Evolutionary conservation across 352 stramenopile genomes (phyloP).

Genomic region (Phytophthora macrochlamydospora): DNA sequence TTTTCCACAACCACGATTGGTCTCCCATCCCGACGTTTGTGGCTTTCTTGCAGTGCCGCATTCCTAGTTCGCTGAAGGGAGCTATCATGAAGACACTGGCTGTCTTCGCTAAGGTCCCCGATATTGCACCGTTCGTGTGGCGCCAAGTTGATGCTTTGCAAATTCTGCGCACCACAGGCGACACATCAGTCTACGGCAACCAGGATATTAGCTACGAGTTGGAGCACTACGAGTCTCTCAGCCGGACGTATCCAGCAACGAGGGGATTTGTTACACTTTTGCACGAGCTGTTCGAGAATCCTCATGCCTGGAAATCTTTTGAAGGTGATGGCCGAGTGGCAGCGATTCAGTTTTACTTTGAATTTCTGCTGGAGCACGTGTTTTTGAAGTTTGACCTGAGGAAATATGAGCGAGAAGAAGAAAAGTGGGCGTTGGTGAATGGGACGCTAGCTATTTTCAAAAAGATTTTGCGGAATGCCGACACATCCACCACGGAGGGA

Average conservation of each 20-base stretch:
- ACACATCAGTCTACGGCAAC: slow-evolving; percentile 64
- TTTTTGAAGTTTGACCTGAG: slow-evolving; percentile 87
- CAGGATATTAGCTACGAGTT: slow-evolving; percentile 87
- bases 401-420: slow-evolving; percentile 83
- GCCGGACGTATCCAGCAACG: slow-evolving; percentile 78
- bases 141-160: slow-evolving; percentile 84
- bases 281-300: slow-evolving; percentile 79
- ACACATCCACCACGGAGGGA: slow-evolving; percentile 49
- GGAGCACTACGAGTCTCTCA: slow-evolving; percentile 85
- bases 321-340: slow-evolving; percentile 74
- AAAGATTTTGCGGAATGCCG: slow-evolving; percentile 65
- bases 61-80: slow-evolving; percentile 84
- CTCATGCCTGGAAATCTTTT: slow-evolving; percentile 74
- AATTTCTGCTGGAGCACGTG: slow-evolving; percentile 81
- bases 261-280: slow-evolving; percentile 77
- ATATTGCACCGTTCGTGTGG: slow-evolving; percentile 86
- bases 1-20: slow-evolving; percentile 91
- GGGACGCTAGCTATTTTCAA: slow-evolving; percentile 78
- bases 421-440: slow-evolving; percentile 84
- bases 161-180: slow-evolving; percentile 77
- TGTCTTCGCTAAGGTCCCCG: slow-evolving; percentile 72
- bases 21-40: slow-evolving; percentile 84
- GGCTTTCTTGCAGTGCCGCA: slow-evolving; percentile 81
- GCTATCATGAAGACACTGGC: slow-evolving; percentile 87
- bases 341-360: slow-evolving; percentile 87